Evolutionary conservation across 495 filamentous ascomycete species (phyloP).

Genomic region (Aspergillus diversus): DNA sequence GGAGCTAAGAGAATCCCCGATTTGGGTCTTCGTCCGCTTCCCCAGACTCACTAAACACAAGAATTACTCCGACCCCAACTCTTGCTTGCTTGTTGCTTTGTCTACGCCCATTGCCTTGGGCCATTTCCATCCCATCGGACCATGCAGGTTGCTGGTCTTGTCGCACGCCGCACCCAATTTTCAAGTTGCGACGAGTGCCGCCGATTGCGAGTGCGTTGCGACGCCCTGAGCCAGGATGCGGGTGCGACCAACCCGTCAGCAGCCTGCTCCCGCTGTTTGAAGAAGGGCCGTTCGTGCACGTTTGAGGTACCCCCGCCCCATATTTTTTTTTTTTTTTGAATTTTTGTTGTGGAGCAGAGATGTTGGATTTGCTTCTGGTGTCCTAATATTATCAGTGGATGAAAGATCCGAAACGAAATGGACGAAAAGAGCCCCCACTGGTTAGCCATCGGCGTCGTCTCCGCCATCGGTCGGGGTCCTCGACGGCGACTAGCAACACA

Average conservation of each 20-base stretch:
- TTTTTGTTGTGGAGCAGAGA: too few relatives aligned
- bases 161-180: conserved; percentile 15
- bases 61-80: too few relatives aligned
- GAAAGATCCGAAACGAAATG: conserved; percentile 10
- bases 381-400: conserved; percentile 10
- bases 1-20: too few relatives aligned
- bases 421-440: not conserved
- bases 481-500: conserved; percentile 1
- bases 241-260: not conserved
- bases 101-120: not conserved
- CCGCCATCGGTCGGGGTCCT: not conserved
- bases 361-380: not conserved
- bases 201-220: conserved; percentile 9
- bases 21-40: too few relatives aligned
- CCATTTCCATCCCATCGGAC: not conserved
- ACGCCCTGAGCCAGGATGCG: conserved; percentile 1
- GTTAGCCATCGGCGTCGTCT: not conserved
- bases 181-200: conserved; percentile 18
- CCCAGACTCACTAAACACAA: too few relatives aligned
- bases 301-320: conserved; percentile 7
- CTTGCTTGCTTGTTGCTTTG: too few relatives aligned
- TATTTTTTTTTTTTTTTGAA: too few relatives aligned
- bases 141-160: not conserved
- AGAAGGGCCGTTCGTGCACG: not conserved
- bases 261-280: conserved; percentile 6